These are phyloP conservation scores for Pseudofabraea citricarpa DNA, from an alignment of 2,329 filamentous ascomycete genomes.

Conservation along the genomic window DNA sequence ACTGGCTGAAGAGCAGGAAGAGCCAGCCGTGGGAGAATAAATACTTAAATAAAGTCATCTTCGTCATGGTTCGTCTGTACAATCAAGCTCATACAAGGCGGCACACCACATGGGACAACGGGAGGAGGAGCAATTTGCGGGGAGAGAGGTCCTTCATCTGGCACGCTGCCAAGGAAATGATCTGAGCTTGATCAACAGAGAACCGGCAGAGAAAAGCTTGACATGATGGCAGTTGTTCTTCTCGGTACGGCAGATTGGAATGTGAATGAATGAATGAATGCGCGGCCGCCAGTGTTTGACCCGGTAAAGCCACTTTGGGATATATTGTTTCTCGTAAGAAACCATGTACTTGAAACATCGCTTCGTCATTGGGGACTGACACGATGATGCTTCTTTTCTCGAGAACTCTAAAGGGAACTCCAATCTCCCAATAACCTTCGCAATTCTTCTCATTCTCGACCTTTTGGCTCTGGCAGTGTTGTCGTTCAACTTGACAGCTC, in stretches of 20 bases:
- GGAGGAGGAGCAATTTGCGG: neutral
- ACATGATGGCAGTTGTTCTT: neutral
- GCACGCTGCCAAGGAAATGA: neutral
- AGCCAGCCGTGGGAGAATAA: neutral
- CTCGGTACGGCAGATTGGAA: neutral
- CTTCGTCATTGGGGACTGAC: too few species aligned
- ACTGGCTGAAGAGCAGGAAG: neutral
- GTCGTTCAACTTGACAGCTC: too few species aligned
- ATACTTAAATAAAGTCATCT: neutral
- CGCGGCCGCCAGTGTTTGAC: neutral
- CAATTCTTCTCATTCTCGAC: too few species aligned
- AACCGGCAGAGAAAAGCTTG: neutral
- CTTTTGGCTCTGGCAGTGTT: too few species aligned
- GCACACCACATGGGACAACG: neutral
- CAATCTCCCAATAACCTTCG: too few species aligned
- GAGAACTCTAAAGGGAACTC: too few species aligned
- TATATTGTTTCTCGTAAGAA: neutral
- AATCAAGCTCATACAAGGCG: slow-evolving; percentile 2
- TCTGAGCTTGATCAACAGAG: neutral
- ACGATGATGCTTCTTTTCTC: too few species aligned
- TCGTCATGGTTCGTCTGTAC: too few species aligned
- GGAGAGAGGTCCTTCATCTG: neutral
- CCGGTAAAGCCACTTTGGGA: neutral
- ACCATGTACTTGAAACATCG: neutral
- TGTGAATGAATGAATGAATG: neutral